Evolutionary conservation across 495 filamentous ascomycete genomes (phyloP).

Genomic region (Aspergillus avenaceus): DNA sequence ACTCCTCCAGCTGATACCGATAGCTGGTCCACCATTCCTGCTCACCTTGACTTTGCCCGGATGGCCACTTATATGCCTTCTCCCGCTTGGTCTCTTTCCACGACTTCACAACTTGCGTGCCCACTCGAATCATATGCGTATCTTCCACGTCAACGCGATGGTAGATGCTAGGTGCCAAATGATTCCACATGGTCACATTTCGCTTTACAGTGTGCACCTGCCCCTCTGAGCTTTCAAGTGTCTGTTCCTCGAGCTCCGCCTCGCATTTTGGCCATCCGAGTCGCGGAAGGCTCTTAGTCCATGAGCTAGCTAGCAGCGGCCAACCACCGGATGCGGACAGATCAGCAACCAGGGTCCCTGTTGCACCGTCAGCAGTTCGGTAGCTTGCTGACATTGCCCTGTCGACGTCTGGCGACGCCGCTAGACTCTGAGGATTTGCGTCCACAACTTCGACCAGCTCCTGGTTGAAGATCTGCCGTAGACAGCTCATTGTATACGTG

Average conservation of each 20-base stretch:
- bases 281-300: slow-evolving; percentile 14
- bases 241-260: slow-evolving; percentile 21
- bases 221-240: slow-evolving; percentile 21
- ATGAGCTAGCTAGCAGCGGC: slow-evolving; percentile 9
- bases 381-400: slow-evolving; percentile 36
- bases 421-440: background rate
- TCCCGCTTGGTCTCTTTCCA: slow-evolving; percentile 39
- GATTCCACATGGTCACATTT: slow-evolving; percentile 40
- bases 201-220: slow-evolving; percentile 26
- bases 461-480: slow-evolving; percentile 35
- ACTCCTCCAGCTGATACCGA: slow-evolving; percentile 51
- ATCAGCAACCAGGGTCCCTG: slow-evolving; percentile 34
- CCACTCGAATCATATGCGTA: slow-evolving; percentile 29
- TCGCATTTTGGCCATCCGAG: slow-evolving; percentile 25
- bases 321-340: slow-evolving; percentile 15
- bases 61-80: slow-evolving; percentile 47
- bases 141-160: slow-evolving; percentile 53
- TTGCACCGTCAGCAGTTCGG: slow-evolving; percentile 38
- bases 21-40: slow-evolving; percentile 46
- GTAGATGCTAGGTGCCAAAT: slow-evolving; percentile 31
- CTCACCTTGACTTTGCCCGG: slow-evolving; percentile 36
- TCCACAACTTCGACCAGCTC: slow-evolving; percentile 20
- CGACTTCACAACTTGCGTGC: slow-evolving; percentile 25
- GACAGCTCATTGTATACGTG: slow-evolving; percentile 42
- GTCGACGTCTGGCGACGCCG: slow-evolving; percentile 23